Evolutionary conservation across 2,329 filamentous ascomycete genomes (phyloP), one percentile per base, ranked within the genome.

Genomic region (Neonectria coccinea): DNA sequence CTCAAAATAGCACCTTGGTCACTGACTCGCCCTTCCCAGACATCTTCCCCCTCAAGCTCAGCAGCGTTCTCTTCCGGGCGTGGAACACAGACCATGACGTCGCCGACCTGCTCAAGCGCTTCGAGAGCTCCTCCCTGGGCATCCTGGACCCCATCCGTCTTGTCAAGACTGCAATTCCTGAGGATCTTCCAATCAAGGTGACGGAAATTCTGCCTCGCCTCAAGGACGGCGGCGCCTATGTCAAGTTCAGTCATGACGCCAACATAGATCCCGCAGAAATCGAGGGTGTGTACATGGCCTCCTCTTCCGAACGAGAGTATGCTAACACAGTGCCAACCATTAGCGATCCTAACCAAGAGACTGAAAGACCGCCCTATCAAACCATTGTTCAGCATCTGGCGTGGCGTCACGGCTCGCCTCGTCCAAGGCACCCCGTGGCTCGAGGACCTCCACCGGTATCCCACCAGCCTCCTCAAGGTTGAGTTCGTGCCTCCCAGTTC

Each of bases 391-490:
- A 97, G 91, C 70, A 94, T 94, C 0, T 90, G 97, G 68, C 85
- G 88, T 22, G 81, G 86, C 14, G 90, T 97, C 61, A 86, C 88
- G 53, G 89, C 89, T 4, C 89, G 89, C 25, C 81, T 94, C 7
- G 96, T 99, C 2, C 85, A 88, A 59, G 96, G 96, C 10, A 88
- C 90, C 22, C 96, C 96, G 0, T 99, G 96, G 96, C 86, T 98
- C 3, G 96, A 98, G 75, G 96, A 99, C 76, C 82, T 99, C 29
- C 92, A 93, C 70, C 88, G 94, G 7, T 89, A 94, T 55, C 96
- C 96, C 0, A 93, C 90, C 62, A 84, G 84, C 44, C 86, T 92
- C 29, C 74, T 99, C 41, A 91, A 89, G 70, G 89, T 97, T 22
- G 95, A 98, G 75, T 98, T 97, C 68, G 85, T 95, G 8, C 88